Conservation (phyloP, 257 asterid species). For the Ajuga chamaepitys region DNA sequence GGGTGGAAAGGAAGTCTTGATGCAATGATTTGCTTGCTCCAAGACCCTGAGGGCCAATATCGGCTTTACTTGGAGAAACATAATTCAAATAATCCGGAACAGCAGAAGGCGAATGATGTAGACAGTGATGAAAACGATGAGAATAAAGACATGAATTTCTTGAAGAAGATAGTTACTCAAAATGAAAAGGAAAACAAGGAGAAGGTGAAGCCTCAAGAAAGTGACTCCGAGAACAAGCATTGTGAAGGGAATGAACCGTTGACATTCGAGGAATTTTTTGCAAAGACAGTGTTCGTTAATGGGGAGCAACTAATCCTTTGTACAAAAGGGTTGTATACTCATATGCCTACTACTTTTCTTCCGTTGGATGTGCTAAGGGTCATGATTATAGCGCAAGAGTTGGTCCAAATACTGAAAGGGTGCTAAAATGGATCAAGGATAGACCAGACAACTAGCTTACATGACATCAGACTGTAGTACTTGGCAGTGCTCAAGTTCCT, state of each 20-base stretch:
- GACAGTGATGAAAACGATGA: conserved; percentile 8
- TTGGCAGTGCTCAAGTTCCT: conserved; percentile 29
- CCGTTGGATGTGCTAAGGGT: conserved; percentile 17
- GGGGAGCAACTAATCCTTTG: conserved; percentile 21
- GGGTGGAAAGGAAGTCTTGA: conserved; percentile 43
- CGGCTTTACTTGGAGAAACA: conserved; percentile 26
- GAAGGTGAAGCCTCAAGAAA: conserved; percentile 10
- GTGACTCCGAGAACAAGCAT: not conserved
- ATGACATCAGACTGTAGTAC: conserved; percentile 23
- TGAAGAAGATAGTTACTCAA: conserved; percentile 29
- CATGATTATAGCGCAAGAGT: conserved; percentile 25
- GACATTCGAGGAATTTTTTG: conserved; percentile 53
- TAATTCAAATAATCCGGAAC: too few species aligned
- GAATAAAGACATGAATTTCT: not conserved
- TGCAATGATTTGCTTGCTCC: conserved; percentile 36
- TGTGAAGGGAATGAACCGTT: not conserved
- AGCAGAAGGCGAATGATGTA: not conserved
- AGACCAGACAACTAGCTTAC: not conserved
- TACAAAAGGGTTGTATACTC: conserved; percentile 39
- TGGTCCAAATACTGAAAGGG: conserved; percentile 15
- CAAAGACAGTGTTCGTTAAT: conserved; percentile 13
- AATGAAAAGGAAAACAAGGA: conserved; percentile 25
- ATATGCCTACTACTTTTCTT: conserved; percentile 50
- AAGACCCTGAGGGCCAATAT: conserved; percentile 37
- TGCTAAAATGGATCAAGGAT: conserved; percentile 17